These are phyloP conservation scores for Rhodotorula babjevae DNA, from an alignment of 768 basidiomycete species.

Conservation along the genomic window DNA sequence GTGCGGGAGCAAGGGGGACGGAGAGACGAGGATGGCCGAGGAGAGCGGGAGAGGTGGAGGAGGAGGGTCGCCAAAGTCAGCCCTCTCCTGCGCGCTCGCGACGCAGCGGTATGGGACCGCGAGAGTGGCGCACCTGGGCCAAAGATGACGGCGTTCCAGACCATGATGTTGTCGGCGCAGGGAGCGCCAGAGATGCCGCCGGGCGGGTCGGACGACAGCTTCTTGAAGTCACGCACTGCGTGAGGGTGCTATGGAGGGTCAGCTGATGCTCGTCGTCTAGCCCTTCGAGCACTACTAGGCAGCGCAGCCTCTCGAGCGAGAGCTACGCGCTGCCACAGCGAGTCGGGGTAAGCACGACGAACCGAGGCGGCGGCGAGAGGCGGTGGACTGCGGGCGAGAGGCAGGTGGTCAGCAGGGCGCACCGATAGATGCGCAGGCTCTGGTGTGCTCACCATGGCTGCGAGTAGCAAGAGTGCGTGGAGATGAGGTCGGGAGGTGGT, in stretches of 20 bases:
- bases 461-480: not conserved
- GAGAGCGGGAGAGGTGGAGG: not conserved
- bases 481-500: no score
- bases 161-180: conserved; percentile 97
- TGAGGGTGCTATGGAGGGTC: not conserved
- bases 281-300: no score
- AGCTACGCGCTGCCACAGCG: not conserved
- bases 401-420: not conserved
- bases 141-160: conserved; percentile 99
- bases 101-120: not conserved
- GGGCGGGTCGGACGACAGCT: conserved; percentile 88
- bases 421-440: not conserved
- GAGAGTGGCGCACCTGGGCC: conserved; percentile 69
- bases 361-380: conserved; percentile 83
- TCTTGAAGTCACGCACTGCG: conserved; percentile 84
- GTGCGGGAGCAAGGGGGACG: no score
- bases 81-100: not conserved
- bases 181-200: conserved; percentile 95
- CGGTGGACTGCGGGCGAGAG: conserved; percentile 64
- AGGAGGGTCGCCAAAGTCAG: not conserved
- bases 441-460: not conserved
- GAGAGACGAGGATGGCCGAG: not conserved
- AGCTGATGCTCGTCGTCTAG: not conserved
- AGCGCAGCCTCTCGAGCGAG: not conserved
- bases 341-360: not conserved